A percentile compares a stretch with the other conserved stretches of the same genome.
phyloP scores from a whole-genome alignment of 2,329 filamentous ascomycete genomes.

The Zymoseptoria passerinii region DNA sequence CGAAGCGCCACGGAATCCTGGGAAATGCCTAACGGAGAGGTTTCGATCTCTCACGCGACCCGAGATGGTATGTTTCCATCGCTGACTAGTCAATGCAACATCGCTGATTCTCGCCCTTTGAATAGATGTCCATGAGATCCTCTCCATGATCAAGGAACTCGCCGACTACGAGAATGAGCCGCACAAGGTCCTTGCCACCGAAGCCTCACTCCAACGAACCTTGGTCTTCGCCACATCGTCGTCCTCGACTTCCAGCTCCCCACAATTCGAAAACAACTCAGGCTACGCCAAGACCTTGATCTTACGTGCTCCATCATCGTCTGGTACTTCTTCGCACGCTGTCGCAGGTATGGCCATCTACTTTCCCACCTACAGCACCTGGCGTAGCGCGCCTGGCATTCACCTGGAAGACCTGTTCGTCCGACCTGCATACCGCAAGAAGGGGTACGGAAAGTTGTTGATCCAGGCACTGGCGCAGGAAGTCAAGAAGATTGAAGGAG shows the following conservation, averaged over 20 bases:
- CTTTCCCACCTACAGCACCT: conserved; percentile 94
- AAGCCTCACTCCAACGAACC: conserved; percentile 61
- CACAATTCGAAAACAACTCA: conserved; percentile 30
- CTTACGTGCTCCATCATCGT: conserved; percentile 42
- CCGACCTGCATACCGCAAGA: conserved; percentile 57
- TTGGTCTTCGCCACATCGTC: conserved; percentile 61
- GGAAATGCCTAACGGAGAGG: not conserved
- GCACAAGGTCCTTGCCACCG: conserved; percentile 67
- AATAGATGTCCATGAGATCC: conserved; percentile 72
- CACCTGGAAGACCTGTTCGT: conserved; percentile 95
- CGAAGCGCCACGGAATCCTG: not conserved
- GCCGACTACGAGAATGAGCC: conserved; percentile 80
- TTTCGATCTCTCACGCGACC: conserved; percentile 50
- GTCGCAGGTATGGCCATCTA: conserved; percentile 76
- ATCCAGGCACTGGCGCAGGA: conserved; percentile 72
- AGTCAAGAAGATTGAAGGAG: conserved; percentile 62
- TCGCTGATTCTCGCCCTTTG: not conserved
- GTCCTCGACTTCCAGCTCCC: conserved; percentile 26
- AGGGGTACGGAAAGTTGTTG: conserved; percentile 71
- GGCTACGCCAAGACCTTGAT: conserved; percentile 71
- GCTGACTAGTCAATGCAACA: not conserved
- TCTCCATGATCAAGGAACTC: conserved; percentile 73
- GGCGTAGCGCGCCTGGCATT: conserved; percentile 78
- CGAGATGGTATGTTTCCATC: conserved; percentile 34
- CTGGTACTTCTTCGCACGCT: conserved; percentile 25